A percentile compares a stretch with the other conserved stretches of the same genome.
phyloP scores from a whole-genome alignment of 73 alveolate species.

The Paramecium caudatum region DNA sequence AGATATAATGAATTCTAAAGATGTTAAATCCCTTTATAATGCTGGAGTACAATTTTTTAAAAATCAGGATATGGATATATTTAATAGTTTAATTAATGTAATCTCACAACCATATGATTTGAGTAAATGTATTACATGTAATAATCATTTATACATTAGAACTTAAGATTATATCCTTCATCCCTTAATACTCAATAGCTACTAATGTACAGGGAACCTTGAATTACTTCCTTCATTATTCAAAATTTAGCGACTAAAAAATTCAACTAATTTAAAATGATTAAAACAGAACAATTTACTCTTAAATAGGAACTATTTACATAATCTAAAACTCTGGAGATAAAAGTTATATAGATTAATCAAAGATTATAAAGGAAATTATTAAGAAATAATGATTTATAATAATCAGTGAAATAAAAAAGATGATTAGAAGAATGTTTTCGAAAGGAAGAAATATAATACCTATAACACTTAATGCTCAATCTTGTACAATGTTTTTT shows the following conservation, averaged over 20 bases:
- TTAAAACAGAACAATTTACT: neutral
- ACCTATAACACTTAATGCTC: neutral
- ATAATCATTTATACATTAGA: neutral
- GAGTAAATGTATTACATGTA: neutral
- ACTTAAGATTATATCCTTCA: neutral
- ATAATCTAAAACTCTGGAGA: neutral
- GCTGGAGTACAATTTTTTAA: neutral
- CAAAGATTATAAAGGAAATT: neutral
- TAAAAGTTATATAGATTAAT: neutral
- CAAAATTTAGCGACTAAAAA: neutral
- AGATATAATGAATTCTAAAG: neutral
- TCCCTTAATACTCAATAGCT: neutral
- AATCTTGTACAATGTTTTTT: neutral
- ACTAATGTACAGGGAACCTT: neutral
- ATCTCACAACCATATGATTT: neutral
- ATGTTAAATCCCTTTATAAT: neutral
- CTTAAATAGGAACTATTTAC: neutral
- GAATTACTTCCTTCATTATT: neutral
- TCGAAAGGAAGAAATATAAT: neutral
- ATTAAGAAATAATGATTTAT: neutral
- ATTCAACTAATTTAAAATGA: neutral
- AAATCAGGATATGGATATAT: neutral
- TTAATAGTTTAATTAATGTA: neutral
- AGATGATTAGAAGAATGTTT: neutral
- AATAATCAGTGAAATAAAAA: neutral